Conservation (phyloP, 2,329 filamentous ascomycete species). For the Fusarium denticulatum region DNA sequence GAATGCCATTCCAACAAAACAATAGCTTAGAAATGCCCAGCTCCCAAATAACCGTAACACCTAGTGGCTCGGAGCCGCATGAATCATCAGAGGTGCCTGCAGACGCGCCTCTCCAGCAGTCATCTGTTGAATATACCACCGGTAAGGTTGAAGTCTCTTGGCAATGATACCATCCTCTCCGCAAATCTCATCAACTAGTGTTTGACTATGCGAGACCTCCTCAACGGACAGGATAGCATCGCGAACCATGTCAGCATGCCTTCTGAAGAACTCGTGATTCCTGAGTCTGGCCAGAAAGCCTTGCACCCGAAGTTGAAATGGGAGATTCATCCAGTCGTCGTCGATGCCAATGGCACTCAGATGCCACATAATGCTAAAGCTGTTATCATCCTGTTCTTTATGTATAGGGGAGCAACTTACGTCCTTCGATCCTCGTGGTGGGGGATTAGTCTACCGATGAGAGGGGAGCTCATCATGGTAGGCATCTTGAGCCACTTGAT, state of each 20-base stretch:
- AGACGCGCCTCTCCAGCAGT: neutral
- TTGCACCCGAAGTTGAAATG: neutral
- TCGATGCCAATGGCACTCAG: neutral
- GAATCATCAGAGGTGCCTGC: neutral
- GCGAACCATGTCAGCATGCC: neutral
- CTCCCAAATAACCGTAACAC: neutral
- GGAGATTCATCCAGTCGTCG: neutral
- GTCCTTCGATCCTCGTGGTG: no score
- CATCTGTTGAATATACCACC: neutral
- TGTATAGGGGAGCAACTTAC: no score
- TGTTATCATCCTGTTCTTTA: neutral
- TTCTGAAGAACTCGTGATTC: neutral
- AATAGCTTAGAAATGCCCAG: neutral
- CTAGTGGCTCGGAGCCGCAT: neutral
- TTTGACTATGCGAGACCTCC: neutral
- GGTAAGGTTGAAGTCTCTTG: neutral
- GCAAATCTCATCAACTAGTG: neutral
- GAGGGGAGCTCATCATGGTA: neutral
- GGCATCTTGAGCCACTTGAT: neutral
- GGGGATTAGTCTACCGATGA: neutral
- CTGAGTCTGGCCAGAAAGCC: accelerated
- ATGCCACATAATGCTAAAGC: neutral
- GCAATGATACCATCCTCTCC: neutral
- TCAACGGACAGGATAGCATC: neutral
- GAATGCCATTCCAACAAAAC: neutral